Conservation (phyloP, 177 flowering plant genomes). For the Vitis hybrid region DNA sequence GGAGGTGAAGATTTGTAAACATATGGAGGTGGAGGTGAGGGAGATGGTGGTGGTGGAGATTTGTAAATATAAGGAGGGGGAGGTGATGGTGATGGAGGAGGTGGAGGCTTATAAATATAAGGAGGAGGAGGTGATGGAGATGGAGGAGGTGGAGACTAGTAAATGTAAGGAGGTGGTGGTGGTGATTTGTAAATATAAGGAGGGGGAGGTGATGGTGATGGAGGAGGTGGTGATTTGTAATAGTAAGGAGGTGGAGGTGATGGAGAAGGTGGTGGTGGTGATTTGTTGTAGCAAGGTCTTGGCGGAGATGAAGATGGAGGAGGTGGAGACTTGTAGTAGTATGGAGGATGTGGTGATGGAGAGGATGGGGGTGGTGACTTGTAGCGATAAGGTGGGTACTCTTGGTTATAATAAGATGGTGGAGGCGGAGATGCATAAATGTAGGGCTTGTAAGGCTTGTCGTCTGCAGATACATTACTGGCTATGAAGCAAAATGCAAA, state of each 20-base stretch:
- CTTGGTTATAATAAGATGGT: too few species aligned
- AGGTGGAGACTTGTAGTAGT: neutral
- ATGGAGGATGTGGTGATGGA: neutral
- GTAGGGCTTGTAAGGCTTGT: too few species aligned
- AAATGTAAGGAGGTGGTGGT: too few species aligned
- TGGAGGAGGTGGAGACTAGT: constrained; percentile 11
- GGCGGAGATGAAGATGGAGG: constrained; percentile 4
- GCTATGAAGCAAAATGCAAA: too few species aligned
- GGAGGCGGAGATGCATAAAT: too few species aligned
- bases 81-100: constrained; percentile 11
- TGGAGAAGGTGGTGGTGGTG: neutral
- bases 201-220: constrained; percentile 9
- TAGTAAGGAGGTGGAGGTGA: constrained; percentile 3
- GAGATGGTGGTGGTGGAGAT: constrained; percentile 11
- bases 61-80: constrained; percentile 10
- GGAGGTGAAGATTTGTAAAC: constrained; percentile 10
- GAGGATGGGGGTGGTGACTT: constrained; percentile 5
- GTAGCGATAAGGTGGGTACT: neutral
- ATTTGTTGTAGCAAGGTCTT: neutral
- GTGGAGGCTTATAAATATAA: constrained; percentile 7
- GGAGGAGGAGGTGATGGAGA: constrained; percentile 14
- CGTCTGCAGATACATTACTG: too few species aligned
- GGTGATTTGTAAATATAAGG: neutral
- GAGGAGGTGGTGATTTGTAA: constrained; percentile 8
- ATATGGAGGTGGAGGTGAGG: constrained; percentile 14